These are phyloP conservation scores for Aspergillus phoenicis DNA, from an alignment of 2,329 filamentous ascomycete genomes.

Conservation along the genomic window DNA sequence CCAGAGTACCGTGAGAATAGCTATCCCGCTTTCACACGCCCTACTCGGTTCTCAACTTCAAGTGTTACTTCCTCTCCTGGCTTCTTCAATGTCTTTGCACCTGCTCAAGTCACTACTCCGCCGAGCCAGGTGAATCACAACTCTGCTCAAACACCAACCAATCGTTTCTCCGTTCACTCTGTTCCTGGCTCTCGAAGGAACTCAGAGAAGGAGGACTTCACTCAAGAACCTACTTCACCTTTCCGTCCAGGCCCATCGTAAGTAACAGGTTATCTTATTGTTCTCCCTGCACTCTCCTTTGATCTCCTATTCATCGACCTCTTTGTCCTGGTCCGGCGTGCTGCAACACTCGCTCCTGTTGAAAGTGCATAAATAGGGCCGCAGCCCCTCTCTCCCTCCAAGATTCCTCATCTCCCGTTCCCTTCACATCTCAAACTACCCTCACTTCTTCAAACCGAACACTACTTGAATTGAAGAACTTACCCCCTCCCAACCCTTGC, in stretches of 20 bases:
- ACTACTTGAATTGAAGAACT: background rate
- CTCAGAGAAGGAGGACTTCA: constrained; percentile 85
- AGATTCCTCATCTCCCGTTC: too few relatives aligned
- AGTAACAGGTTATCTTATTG: constrained; percentile 49
- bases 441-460: too few relatives aligned
- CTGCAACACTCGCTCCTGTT: background rate
- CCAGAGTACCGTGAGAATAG: constrained; percentile 85
- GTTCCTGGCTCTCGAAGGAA: constrained; percentile 85
- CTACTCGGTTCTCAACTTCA: constrained; percentile 85
- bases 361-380: too few relatives aligned
- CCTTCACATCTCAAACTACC: too few relatives aligned
- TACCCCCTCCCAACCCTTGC: background rate
- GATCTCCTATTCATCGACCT: background rate
- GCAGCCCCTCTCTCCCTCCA: too few relatives aligned
- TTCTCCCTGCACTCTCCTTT: background rate
- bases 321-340: background rate
- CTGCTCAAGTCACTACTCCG: constrained; percentile 79
- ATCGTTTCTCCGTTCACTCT: constrained; percentile 77
- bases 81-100: constrained; percentile 69
- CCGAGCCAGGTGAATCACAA: constrained; percentile 62
- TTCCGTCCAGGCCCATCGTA: constrained; percentile 77
- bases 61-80: constrained; percentile 82
- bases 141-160: constrained; percentile 55
- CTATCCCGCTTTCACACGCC: constrained; percentile 79
- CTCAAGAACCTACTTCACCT: constrained; percentile 61